Base-by-base conservation (phyloP, 306 rosid genomes). In the Dalbergia cochinchinensis region DNA sequence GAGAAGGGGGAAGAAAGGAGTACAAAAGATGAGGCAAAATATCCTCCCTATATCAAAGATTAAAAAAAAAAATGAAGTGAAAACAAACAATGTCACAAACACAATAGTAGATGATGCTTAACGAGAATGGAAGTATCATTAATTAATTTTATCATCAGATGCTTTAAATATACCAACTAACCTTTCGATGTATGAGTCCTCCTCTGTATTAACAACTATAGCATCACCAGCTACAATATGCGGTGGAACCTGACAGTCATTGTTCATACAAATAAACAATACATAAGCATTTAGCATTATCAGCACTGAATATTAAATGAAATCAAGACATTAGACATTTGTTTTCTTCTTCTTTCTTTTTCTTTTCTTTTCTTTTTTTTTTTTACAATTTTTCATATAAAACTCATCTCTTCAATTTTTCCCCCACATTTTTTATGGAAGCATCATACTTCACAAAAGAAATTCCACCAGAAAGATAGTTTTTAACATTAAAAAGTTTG, bases 111-210 rank as follows among this genome's bases (percentile, higher is more conserved):
- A 57, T 61, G 54, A 76, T 59, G 57, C 39, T 75, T 22, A 80
- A 9, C 39, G 47, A 61, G 71, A 69, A 13, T 62, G 50, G 35
- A 68, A 65, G 53, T 14, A 57, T 57, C 64, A 61, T 20, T 66
- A 35, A 59, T 18, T 58, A 53, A 53, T 47, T 74, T 69, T 68
- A 64, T 58, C 72, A 71, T 47, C 60, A 54, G 69, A 45, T 78
- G 35, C 54, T 71, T 47, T 26, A 74, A 53, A 59, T 4, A 53
- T 15, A 61, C 65, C 59, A 77, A 65, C 80, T 71, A 86, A 92
- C 99, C 98, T 95, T 82, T 90, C 94, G n/a, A 95, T 73, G 82
- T 92, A 92, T 73, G 92, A 79, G 85, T 89, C 92, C 3, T 89
- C 91, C 81, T 87, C 92, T 4, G 99, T 90, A 59, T 83, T 90